Evolutionary conservation across 495 filamentous ascomycete genomes (phyloP), one percentile per base, ranked within the genome.

Genomic region (Beverwykella pulmonaria): DNA sequence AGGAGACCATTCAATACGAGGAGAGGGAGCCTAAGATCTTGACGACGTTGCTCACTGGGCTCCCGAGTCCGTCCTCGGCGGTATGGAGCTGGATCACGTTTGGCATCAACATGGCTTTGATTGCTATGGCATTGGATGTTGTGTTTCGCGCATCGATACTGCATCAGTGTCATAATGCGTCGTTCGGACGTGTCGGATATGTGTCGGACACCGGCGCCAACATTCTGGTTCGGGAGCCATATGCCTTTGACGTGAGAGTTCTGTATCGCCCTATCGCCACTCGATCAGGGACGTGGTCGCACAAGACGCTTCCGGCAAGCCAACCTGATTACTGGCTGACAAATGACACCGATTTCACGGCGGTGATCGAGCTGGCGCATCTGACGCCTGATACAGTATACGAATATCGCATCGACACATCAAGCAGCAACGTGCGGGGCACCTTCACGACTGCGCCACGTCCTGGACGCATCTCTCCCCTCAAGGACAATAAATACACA

Each of bases 131-230:
- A 0, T 80, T 87, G 32, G 94, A 98, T 73, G 81, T 92, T 44
- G 81, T 92, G 10, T 89, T 89, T 67, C 83, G 88, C 15, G 90
- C 87, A 5, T 80, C 82, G 10, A 76, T 87, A 44, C 80, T 88
- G 41, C 81, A 96, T 74, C 84, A 86, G 0, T 86, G 78, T 23
- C 74, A 88, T n/a, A 88, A 95, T 66, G 82, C 94, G 12, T 87
- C 91, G 0, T 95, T 98, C 71, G 88, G 87, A 19, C 82, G 93
- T 15, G 79, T 96, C 30, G 94, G 94, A 15, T 92, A 93, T 75
- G 88, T 97, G 25, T 94, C 92, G 1, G 84, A 90, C 2, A 87
- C 81, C 2, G 89, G 86, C 19, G 94, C 94, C 17, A 92, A 86
- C 59, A 75, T 98, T 39, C 79, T 98, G 39, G 81, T 97, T 32